Base-by-base conservation (phyloP, 345 rosid species). In the Pugionium cornutum region DNA sequence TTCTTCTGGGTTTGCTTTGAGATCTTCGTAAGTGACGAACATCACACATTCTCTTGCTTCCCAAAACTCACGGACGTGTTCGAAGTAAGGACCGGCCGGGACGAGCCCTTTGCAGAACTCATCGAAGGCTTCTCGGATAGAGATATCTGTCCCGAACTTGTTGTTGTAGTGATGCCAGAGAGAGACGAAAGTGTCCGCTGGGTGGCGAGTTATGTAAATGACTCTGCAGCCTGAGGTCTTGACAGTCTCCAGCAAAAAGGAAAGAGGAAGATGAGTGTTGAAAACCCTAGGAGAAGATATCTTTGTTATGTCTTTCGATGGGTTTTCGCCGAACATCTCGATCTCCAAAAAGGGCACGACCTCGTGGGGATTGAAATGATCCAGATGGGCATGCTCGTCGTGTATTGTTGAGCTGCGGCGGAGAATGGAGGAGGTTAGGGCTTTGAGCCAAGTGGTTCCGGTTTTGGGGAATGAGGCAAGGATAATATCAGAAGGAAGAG, bases 1-100 rank as follows among this genome's bases (percentile, higher is more conserved):
- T 28, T 46, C 65, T 32, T 40, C 58, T 0, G 81, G 69, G 1
- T 72, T 31, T 40, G 59, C 69, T 62, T 63, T 74, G 69, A 79
- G 73, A 7, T 75, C 78, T 53, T 79, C 83, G 25, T 79, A 79
- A 57, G 68, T 77, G 43, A 77, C 2, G 62, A 79, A 77, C 64
- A 79, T 6, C 30, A 75, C 62, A 29, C 27, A 8, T 36, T 73
- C 67, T 66, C 73, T 72, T 25, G 62, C 82, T 43, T 74, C 59
- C 77, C 78, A 76, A 50, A 66, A 78, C 56, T 73, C 83, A 34
- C 64, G 58, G 2, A 53, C 77, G 25, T 82, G 79, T 25, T 82
- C 78, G 33, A 77, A 79, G 47, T 64, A 61, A 0, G 85, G 81
- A 47, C 83, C 85, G 2, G 37, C 77, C 0, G 66, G 60, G 30